Percentiles rank a stretch among this genome's conserved stretches.
phyloP scores from a whole-genome alignment of 371 early-diverging fungal genomes.

The Mortierella sp. region DNA sequence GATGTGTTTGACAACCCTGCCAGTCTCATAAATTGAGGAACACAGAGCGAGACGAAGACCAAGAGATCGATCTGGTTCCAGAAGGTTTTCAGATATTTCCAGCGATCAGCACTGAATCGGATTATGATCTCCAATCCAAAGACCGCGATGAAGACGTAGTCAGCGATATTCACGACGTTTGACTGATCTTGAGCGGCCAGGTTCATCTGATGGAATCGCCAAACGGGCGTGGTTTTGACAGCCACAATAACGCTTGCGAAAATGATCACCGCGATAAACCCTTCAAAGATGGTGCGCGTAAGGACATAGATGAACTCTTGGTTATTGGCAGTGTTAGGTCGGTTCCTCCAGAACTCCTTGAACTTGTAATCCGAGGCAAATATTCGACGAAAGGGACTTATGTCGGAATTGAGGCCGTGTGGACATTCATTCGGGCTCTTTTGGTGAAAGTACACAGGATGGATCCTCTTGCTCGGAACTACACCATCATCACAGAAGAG shows the following conservation, averaged over 20 bases:
- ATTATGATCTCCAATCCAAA: constrained; percentile 71
- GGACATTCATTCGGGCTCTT: too few species aligned
- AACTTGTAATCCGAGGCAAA: constrained; percentile 54
- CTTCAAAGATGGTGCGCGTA: constrained; percentile 57
- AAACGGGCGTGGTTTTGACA: constrained; percentile 66
- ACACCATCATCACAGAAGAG: too few species aligned
- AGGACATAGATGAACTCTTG: constrained; percentile 59
- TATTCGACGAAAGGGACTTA: constrained; percentile 26
- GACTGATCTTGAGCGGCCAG: constrained; percentile 24
- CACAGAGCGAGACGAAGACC: constrained; percentile 67
- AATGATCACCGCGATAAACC: constrained; percentile 60
- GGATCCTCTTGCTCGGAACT: too few species aligned
- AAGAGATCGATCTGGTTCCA: constrained; percentile 78
- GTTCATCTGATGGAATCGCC: constrained; percentile 62
- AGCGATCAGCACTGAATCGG: constrained; percentile 72
- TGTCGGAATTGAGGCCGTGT: too few species aligned
- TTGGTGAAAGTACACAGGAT: too few species aligned
- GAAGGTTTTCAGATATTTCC: constrained; percentile 71
- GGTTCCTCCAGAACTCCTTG: constrained; percentile 59
- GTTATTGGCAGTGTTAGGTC: constrained; percentile 32
- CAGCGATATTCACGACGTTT: constrained; percentile 40
- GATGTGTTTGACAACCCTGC: constrained; percentile 61
- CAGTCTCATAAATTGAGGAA: constrained; percentile 62
- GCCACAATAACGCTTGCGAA: constrained; percentile 64
- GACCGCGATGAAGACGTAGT: constrained; percentile 65